Evolutionary conservation across 2,329 filamentous ascomycete genomes (phyloP).

Genomic region (Aspergillus aculeatinus): DNA sequence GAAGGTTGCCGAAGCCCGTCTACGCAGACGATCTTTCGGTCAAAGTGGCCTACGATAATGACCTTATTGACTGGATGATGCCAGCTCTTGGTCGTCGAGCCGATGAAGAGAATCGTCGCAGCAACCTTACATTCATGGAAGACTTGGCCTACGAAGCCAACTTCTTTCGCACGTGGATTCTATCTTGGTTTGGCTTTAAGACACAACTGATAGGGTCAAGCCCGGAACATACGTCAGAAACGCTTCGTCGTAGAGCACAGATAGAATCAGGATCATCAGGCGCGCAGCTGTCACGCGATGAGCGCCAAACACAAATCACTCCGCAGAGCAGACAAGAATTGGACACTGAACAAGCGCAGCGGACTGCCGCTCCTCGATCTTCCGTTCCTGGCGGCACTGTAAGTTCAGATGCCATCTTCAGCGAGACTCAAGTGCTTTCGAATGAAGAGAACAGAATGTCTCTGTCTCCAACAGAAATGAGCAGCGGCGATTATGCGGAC

Average conservation of each 20-base stretch:
- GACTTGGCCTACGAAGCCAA: slow-evolving; percentile 40
- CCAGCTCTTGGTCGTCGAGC: slow-evolving; percentile 41
- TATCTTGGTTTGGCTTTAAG: slow-evolving; percentile 31
- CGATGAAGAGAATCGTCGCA: slow-evolving; percentile 41
- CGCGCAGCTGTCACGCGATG: slow-evolving; percentile 32
- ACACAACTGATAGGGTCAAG: slow-evolving; percentile 15
- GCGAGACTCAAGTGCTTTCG: slow-evolving; percentile 23
- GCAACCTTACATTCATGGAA: slow-evolving; percentile 36
- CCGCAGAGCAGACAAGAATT: background rate
- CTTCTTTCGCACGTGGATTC: slow-evolving; percentile 32
- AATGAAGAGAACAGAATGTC: slow-evolving; percentile 40
- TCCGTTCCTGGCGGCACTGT: slow-evolving; percentile 10
- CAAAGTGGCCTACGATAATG: slow-evolving; percentile 44
- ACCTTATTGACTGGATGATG: slow-evolving; percentile 45
- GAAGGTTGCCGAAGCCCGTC: slow-evolving; percentile 43
- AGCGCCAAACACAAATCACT: slow-evolving; percentile 24
- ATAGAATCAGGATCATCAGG: slow-evolving; percentile 30
- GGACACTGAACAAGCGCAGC: slow-evolving; percentile 6
- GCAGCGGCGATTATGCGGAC: slow-evolving; percentile 32
- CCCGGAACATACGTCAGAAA: slow-evolving; percentile 16
- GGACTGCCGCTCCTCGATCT: slow-evolving; percentile 11
- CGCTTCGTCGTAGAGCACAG: slow-evolving; percentile 22
- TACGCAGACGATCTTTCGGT: slow-evolving; percentile 43
- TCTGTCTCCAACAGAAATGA: slow-evolving; percentile 41
- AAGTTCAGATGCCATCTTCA: slow-evolving; percentile 20